phyloP scores from a whole-genome alignment of 164 flowering plant species.

The Piper betle region DNA sequence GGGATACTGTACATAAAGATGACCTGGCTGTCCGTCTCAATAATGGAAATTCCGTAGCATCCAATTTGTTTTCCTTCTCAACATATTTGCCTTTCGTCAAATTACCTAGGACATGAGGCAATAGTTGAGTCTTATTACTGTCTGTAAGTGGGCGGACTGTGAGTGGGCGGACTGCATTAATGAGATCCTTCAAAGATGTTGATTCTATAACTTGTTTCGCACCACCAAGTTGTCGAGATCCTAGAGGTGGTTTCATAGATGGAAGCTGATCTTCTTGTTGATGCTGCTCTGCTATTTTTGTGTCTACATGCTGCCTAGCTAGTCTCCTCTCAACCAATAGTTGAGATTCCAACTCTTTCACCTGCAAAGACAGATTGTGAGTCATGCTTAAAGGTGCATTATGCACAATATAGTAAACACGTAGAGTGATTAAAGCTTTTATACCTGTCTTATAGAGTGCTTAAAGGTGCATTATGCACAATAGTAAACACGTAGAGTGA shows the following conservation, averaged over 20 bases:
- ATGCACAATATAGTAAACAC: neutral
- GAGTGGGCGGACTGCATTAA: slow-evolving; percentile 22
- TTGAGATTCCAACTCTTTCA: slow-evolving; percentile 38
- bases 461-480: too few species aligned
- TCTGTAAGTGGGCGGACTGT: slow-evolving; percentile 28
- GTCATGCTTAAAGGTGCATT: neutral
- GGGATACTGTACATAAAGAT: slow-evolving; percentile 44
- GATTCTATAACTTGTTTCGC: slow-evolving; percentile 28
- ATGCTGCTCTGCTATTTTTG: slow-evolving; percentile 53
- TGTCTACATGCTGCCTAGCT: slow-evolving; percentile 80
- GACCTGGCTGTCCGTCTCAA: slow-evolving; percentile 54
- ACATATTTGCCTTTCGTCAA: slow-evolving; percentile 19
- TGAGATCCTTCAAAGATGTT: slow-evolving; percentile 17
- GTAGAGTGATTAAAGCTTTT: too few species aligned
- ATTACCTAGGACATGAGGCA: slow-evolving; percentile 14
- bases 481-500: too few species aligned
- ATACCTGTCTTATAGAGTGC: too few species aligned
- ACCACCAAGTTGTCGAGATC: slow-evolving; percentile 17
- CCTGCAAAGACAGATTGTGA: neutral
- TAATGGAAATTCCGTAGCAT: slow-evolving; percentile 14
- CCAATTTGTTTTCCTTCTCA: slow-evolving; percentile 67
- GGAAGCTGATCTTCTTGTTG: slow-evolving; percentile 32
- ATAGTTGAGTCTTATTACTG: slow-evolving; percentile 17
- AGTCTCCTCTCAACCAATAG: slow-evolving; percentile 72
- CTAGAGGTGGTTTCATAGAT: slow-evolving; percentile 34